phyloP scores from a whole-genome alignment of 2,329 filamentous ascomycete genomes.

The Neonectria ditissima region DNA sequence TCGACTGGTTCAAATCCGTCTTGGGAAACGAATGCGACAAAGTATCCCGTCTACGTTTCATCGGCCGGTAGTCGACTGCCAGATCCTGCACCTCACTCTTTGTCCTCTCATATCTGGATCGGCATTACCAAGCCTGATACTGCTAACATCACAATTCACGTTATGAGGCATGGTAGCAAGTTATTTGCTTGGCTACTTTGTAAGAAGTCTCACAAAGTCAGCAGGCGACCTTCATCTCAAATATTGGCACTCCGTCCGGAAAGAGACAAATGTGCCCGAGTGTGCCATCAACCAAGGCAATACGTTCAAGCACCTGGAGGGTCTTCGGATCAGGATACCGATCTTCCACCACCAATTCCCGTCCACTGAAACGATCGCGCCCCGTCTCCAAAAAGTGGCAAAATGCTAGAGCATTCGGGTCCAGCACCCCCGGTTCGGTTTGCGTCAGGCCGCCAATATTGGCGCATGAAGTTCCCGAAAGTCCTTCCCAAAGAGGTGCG shows the following conservation, averaged over 20 bases:
- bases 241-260: not conserved
- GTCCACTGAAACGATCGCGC: slow-evolving; percentile 3
- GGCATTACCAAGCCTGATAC: not conserved
- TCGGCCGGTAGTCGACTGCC: not conserved
- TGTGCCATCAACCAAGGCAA: not conserved
- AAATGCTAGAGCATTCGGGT: slow-evolving; percentile 1
- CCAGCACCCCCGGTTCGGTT: not conserved
- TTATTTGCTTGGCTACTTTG: no score
- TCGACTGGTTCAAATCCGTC: not conserved
- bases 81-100: not conserved
- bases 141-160: not conserved
- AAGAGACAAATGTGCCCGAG: not conserved
- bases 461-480: slow-evolving; percentile 8
- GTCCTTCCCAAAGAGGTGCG: slow-evolving; percentile 3
- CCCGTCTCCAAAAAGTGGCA: not conserved
- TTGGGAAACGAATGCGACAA: not conserved
- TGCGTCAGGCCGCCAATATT: not conserved
- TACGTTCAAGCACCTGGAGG: not conserved
- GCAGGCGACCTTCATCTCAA: not conserved
- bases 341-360: not conserved
- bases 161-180: not conserved
- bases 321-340: slow-evolving; percentile 14
- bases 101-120: not conserved
- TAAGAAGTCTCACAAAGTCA: not conserved
- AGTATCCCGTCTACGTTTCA: not conserved